Conservation (phyloP, 352 stramenopile genomes). For the Pythium brachiatum region DNA sequence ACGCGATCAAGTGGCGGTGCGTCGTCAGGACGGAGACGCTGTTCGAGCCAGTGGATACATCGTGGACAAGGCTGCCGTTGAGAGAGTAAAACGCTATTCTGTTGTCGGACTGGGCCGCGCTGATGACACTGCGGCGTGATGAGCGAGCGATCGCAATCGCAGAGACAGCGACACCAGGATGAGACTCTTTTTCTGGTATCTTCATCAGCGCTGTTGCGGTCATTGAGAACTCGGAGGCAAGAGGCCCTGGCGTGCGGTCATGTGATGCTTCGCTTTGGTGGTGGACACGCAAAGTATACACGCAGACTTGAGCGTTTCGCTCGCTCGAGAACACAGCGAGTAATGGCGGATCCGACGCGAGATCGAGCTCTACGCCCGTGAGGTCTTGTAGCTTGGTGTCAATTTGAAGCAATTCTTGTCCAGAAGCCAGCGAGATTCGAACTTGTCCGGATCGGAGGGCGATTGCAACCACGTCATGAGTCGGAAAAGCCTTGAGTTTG, state of each 20-base stretch:
- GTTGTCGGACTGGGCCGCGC: slow-evolving; percentile 5
- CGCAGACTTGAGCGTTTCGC: not conserved
- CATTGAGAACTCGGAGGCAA: not conserved
- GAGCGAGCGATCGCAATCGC: slow-evolving; percentile 21
- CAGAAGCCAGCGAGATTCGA: slow-evolving; percentile 32
- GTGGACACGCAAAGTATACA: slow-evolving; percentile 1
- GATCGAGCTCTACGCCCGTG: slow-evolving; percentile 19
- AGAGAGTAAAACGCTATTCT: slow-evolving; percentile 30
- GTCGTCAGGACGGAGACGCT: slow-evolving; percentile 29
- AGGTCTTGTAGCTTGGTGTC: slow-evolving; percentile 27
- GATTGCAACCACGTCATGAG: slow-evolving; percentile 38
- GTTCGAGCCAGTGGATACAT: slow-evolving; percentile 26
- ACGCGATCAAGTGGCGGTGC: slow-evolving; percentile 38
- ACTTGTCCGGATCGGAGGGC: slow-evolving; percentile 28
- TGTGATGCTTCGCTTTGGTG: not conserved
- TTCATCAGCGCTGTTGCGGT: too few species aligned
- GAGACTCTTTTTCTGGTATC: too few species aligned
- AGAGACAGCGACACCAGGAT: not conserved
- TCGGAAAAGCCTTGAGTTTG: slow-evolving; percentile 25
- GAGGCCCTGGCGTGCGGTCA: not conserved
- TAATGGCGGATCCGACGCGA: slow-evolving; percentile 13
- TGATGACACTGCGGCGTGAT: slow-evolving; percentile 25
- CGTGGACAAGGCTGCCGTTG: slow-evolving; percentile 49
- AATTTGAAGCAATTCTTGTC: slow-evolving; percentile 23
- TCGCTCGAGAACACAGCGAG: slow-evolving; percentile 8